Conservation (phyloP, 139 green algal species). For the Coccomyxa sp. region DNA sequence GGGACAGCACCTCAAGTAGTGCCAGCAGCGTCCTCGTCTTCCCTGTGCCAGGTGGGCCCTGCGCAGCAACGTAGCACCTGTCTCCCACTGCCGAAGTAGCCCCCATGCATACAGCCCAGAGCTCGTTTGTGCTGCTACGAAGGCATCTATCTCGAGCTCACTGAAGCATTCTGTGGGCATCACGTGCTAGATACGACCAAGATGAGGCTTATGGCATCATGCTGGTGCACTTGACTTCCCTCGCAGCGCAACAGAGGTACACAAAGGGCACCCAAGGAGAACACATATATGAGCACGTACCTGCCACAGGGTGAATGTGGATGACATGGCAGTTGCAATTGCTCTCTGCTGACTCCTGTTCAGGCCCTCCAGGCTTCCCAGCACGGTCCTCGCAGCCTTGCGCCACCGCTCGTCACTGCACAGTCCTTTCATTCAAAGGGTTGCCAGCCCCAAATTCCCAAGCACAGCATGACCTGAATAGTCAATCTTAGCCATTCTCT, state of each 20-base stretch:
- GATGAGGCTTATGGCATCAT: background rate
- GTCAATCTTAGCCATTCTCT: background rate
- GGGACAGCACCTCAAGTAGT: constrained; percentile 52
- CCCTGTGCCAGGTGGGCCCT: constrained; percentile 78
- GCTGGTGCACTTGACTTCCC: background rate
- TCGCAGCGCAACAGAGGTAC: background rate
- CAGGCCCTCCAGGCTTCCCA: constrained; percentile 23
- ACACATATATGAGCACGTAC: background rate
- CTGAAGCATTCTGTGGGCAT: background rate
- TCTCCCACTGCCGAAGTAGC: constrained; percentile 47
- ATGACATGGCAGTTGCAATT: constrained; percentile 53
- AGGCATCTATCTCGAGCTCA: no score
- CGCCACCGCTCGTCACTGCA: constrained; percentile 7
- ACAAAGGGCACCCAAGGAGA: background rate
- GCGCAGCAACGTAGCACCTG: constrained; percentile 81
- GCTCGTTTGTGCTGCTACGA: no score
- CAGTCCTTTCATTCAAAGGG: background rate
- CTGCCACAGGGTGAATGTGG: constrained; percentile 68
- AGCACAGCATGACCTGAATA: background rate
- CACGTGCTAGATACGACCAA: background rate
- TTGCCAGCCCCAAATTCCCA: background rate
- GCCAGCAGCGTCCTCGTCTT: constrained; percentile 81
- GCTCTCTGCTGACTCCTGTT: constrained; percentile 59
- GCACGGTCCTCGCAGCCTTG: constrained; percentile 3
- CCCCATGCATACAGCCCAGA: no score